phyloP scores from a whole-genome alignment of 1,284 basidiomycete genomes.

The Fistulinella cinereoalba region DNA sequence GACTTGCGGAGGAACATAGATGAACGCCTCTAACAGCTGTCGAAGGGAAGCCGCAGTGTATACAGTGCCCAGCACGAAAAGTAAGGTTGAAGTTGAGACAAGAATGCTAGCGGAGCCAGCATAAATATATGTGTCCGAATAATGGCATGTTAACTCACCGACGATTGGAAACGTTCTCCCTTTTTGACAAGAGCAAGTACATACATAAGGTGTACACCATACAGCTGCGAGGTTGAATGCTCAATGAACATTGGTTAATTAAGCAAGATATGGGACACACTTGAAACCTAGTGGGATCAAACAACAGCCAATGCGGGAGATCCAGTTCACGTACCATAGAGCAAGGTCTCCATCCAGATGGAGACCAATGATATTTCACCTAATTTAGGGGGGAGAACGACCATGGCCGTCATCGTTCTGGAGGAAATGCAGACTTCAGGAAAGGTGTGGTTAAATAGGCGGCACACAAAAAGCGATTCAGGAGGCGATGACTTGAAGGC shows the following conservation, averaged over 20 bases:
- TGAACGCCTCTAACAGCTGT: constrained; percentile 17
- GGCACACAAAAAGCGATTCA: background rate
- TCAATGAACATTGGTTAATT: background rate
- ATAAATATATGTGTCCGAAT: background rate
- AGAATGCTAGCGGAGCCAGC: constrained; percentile 10
- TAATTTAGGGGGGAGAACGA: constrained; percentile 8
- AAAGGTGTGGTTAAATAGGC: background rate
- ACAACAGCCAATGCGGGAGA: background rate
- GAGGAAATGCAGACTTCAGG: background rate
- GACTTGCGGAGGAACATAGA: constrained; percentile 8
- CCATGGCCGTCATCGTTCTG: constrained; percentile 6
- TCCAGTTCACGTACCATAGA: constrained; percentile 11
- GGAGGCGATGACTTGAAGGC: background rate
- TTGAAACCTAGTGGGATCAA: constrained; percentile 11
- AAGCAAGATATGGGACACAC: constrained; percentile 1
- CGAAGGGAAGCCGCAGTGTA: constrained; percentile 14
- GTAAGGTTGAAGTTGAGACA: constrained; percentile 15
- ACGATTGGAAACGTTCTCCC: background rate
- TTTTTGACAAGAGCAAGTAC: constrained; percentile 13
- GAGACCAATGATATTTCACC: constrained; percentile 14
- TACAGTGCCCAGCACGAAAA: constrained; percentile 10
- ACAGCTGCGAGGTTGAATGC: constrained; percentile 3
- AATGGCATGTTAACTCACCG: background rate
- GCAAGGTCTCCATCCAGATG: constrained; percentile 19
- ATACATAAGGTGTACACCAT: constrained; percentile 16